Base-by-base conservation (phyloP, 371 early-diverging fungal genomes). In the Circinella umbellata region DNA sequence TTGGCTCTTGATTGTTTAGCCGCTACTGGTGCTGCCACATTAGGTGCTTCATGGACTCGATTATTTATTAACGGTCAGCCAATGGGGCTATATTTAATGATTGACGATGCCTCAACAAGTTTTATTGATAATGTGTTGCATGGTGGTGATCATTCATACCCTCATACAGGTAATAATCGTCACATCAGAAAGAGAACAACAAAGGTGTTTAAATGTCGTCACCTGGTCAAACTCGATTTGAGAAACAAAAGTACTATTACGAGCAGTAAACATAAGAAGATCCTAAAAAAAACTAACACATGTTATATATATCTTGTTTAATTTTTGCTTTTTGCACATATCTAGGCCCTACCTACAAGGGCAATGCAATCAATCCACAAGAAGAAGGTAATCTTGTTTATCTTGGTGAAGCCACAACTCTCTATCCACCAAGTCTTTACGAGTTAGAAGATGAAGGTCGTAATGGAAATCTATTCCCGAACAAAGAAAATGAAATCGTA, bases 21-120 rank as follows among this genome's bases (percentile, higher is more conserved):
- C 64, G 83, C 88, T 49, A 63, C 86, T 17, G 88, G 88, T 65
- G 85, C 76, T 51, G 82, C 86, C 13, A 80, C 88, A 1, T 85
- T 85, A 17, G 80, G 78, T 63, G 79, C 80, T 53, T 74, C 78
- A 20, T 87, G 81, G 74, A 75, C 76, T 18, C 85, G 88, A 73
- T 73, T 87, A 7, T 86, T 75, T 49, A 74, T 87, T 70, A 87
- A 87, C 68, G 77, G 77, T 54, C 78, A 77, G 55, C 67, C 82
- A n/a, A 83, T 78, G 37, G 88, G 88, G 62, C 74, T 87, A n/a
- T 87, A 73, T 73, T 64, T 87, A 65, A 76, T 87, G 77, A 85
- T 82, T 67, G 88, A 87, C 64, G 88, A 87, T 67, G 80, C 79
- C 59, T 80, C 86, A 20, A 84, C 79, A 61, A 81, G 80, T 36